Base-by-base conservation (phyloP, 768 basidiomycete species). In the Tulasnella sp. region DNA sequence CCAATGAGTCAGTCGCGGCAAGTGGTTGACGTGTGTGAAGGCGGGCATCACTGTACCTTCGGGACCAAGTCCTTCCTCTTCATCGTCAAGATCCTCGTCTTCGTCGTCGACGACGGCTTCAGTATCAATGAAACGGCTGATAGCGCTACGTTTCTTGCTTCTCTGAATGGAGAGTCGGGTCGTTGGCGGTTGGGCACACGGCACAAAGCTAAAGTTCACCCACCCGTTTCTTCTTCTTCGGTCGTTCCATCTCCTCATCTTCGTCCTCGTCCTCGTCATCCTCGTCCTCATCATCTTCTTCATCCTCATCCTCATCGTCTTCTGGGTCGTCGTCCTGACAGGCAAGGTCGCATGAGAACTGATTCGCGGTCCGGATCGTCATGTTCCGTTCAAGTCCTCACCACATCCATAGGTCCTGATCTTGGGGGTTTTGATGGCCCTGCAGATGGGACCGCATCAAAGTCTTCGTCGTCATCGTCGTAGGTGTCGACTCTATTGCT, bases 41-140 rank as follows among this genome's bases (percentile, higher is more conserved):
- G 40, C 7, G 16, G 64, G 37, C n/a, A 47, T 29, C 8, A 35
- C 29, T 66, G 64, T 17, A 73, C 76, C 35, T 66, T 77, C 67
- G 75, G 63, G 72, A 5, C 36, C 67, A 44, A 75, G 40, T 8
- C 83, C 90, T 73, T 84, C 86, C 69, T 92, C 92, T 22, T 91
- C 90, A 6, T 89, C 93, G 22, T 96, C 94, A 2, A 91, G 90
- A 32, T 98, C 97, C 40, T 97, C 96, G 3, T 98, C 97, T 22
- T 98, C 97, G 36, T 97, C 95, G 76, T 94, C 94, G 22, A 96
- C 95, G 79, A 94, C 94, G 70, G 94, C 95, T 82, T 96, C 94
- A 72, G 95, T 86, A 87, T 98, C 97, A 76, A 98, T 83, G 89
- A 95, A 99, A 75, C 89, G 89, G 78, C 87, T 91, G 32, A 87